These are phyloP conservation scores for Globisporangium abappressorium DNA, from an alignment of 352 stramenopile species.

Conservation along the genomic window DNA sequence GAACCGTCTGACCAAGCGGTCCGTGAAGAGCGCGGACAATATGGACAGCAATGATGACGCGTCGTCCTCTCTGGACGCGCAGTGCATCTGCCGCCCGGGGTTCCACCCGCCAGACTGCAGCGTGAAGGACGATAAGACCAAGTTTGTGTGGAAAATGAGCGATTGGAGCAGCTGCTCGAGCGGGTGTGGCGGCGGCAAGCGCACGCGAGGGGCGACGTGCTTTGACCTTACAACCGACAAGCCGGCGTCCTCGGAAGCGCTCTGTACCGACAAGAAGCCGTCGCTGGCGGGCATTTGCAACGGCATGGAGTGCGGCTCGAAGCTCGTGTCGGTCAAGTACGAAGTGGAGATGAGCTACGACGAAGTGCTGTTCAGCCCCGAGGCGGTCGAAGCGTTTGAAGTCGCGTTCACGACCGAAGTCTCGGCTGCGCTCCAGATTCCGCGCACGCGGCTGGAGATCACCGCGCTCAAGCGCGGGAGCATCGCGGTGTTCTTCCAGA, in stretches of 20 bases:
- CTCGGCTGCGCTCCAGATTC: constrained; percentile 54
- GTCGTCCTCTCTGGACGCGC: constrained; percentile 24
- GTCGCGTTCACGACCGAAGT: constrained; percentile 66
- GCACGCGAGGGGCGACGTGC: constrained; percentile 40
- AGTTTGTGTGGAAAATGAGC: constrained; percentile 51
- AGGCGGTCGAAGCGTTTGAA: constrained; percentile 54
- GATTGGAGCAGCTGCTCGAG: constrained; percentile 58
- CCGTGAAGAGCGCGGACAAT: background rate
- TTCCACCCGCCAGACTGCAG: constrained; percentile 68
- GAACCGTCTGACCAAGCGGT: background rate
- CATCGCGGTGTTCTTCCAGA: constrained; percentile 65
- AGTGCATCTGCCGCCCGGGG: constrained; percentile 63
- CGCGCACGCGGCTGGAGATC: constrained; percentile 52
- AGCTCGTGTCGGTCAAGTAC: constrained; percentile 62
- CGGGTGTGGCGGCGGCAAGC: constrained; percentile 60
- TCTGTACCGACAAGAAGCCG: constrained; percentile 43
- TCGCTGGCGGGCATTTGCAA: constrained; percentile 68
- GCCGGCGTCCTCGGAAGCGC: constrained; percentile 21
- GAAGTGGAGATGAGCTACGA: constrained; percentile 76
- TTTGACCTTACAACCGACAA: constrained; percentile 29
- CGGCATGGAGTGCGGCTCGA: constrained; percentile 71
- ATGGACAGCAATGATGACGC: constrained; percentile 23
- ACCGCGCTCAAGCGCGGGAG: constrained; percentile 50
- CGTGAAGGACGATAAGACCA: constrained; percentile 33
- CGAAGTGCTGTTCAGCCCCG: constrained; percentile 61